Base-by-base conservation (phyloP, 164 flowering plant species). In the Pachysandra terminalis region DNA sequence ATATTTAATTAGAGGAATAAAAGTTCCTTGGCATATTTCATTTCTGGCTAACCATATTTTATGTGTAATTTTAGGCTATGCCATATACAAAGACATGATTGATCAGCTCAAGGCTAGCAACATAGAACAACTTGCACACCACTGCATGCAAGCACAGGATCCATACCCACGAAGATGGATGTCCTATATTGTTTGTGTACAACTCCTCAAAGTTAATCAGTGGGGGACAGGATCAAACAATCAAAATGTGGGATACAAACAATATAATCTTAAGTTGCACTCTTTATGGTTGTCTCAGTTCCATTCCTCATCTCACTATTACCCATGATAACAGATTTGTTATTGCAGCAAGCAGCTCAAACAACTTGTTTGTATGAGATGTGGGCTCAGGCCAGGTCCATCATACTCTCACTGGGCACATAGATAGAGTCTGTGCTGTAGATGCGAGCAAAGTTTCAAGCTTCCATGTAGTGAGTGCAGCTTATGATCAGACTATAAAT, bases 401-500 rank as follows among this genome's bases (percentile, higher is more conserved):
- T 23, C 99, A 96, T 74, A 87, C 95, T 62, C 87, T 96, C 23
- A 96, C 99, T 0, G 99, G 99, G 41, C 99, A 96, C 74, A 71
- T 66, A 1, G 95, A 93, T 70, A 96, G 93, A 81, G 98, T 91
- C 0, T 90, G 96, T 83, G 86, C 93, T 19, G 97, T 96, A 19
- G 98, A 91, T 82, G 87, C 79, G 3, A 86, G 88, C 81, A 89
- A 81, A 78, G 69, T 83, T 45, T 95, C 97, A 21, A 84, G 77
- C 61, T 87, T 89, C 54, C 73, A 80, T 77, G 81, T 86, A 25
- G 95, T 88, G 22, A 91, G 98, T 75, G 89, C 97, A 19, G 95
- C 93, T 70, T 89, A 93, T 87, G 99, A 96, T 75, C 88, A 91
- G 5, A 93, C 98, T 5, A 93, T 96, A 41, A 96, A 91, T 76